phyloP scores from a whole-genome alignment of 2,329 filamentous ascomycete genomes.

The Fusarium domesticum region DNA sequence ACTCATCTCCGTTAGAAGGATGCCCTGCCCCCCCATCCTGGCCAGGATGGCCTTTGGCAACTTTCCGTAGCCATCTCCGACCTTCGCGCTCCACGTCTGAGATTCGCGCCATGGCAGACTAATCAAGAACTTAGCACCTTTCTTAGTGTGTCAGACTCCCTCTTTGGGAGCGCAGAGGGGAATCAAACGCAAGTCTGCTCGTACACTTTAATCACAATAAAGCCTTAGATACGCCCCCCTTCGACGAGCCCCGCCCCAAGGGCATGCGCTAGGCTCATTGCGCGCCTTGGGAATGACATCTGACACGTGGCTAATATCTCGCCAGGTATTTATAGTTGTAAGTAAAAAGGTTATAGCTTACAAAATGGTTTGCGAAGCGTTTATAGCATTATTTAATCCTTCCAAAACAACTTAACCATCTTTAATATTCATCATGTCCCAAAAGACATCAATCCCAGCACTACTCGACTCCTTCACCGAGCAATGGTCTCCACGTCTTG shows the following conservation, averaged over 20 bases:
- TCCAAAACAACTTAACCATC: background rate
- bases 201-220: background rate
- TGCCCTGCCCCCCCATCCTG: too few species aligned
- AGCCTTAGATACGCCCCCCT: too few species aligned
- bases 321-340: too few species aligned
- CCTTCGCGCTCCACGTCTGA: background rate
- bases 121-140: background rate
- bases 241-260: background rate
- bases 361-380: too few species aligned
- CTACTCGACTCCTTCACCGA: constrained; percentile 30
- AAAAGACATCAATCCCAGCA: constrained; percentile 24
- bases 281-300: too few species aligned
- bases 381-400: background rate
- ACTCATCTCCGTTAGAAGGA: too few species aligned
- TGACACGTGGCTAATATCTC: too few species aligned
- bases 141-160: background rate
- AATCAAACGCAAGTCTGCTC: background rate
- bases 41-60: background rate
- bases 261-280: background rate
- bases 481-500: constrained; percentile 32
- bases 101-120: background rate
- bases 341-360: background rate
- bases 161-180: background rate
- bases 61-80: background rate
- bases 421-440: constrained; percentile 7